Conservation (phyloP, 139 green algal genomes). For the Haematococcus lacustris region DNA sequence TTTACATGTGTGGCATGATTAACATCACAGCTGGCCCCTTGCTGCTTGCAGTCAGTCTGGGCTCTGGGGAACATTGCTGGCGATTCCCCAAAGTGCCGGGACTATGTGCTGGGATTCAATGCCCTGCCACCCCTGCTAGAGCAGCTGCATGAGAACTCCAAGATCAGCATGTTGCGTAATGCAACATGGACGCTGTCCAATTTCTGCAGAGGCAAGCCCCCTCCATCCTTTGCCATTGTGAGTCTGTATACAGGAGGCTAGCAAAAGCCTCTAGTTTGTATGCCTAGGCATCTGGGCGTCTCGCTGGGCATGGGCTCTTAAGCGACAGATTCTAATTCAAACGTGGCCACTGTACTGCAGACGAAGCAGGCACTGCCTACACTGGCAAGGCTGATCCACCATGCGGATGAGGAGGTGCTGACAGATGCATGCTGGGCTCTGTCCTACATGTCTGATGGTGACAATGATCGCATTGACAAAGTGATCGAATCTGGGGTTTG, state of each 20-base stretch:
- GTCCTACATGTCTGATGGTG: constrained; percentile 95
- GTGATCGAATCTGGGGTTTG: constrained; percentile 94
- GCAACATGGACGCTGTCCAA: constrained; percentile 99
- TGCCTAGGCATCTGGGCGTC: too few species aligned
- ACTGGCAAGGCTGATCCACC: constrained; percentile 86
- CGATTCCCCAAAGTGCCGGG: constrained; percentile 86
- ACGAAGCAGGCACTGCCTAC: constrained; percentile 82
- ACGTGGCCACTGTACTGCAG: too few species aligned
- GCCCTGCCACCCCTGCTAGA: constrained; percentile 89
- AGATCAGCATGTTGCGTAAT: constrained; percentile 97
- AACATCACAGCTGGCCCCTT: too few species aligned
- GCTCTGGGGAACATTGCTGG: constrained; percentile 98
- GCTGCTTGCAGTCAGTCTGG: constrained; percentile 89
- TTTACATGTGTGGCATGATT: too few species aligned
- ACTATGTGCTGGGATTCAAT: constrained; percentile 80
- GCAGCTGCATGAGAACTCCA: constrained; percentile 83
- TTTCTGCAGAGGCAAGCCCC: constrained; percentile 97
- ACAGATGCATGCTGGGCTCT: constrained; percentile 99
- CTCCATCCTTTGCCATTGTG: constrained; percentile 72
- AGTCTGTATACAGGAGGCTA: too few species aligned
- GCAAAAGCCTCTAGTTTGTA: too few species aligned
- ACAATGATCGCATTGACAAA: constrained; percentile 98
- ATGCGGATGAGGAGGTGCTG: constrained; percentile 94
- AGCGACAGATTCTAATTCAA: too few species aligned
- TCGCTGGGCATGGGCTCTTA: too few species aligned